Conservation (phyloP, 2,329 filamentous ascomycete genomes). For the Chrysoporthe deuterocubensis region DNA sequence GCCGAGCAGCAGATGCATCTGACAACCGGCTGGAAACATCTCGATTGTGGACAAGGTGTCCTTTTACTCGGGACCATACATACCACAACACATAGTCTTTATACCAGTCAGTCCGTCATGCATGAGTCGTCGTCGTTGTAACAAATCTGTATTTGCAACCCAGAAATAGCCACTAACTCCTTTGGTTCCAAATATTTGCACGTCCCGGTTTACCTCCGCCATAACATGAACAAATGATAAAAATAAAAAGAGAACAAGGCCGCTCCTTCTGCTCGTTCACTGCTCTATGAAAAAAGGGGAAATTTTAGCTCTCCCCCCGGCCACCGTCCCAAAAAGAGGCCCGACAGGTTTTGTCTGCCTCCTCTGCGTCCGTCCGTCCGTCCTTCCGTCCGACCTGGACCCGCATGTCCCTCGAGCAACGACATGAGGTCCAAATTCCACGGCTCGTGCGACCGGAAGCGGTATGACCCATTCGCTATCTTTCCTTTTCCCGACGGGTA, state of each 20-base stretch:
- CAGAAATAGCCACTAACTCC: conserved; percentile 30
- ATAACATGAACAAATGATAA: conserved; percentile 9
- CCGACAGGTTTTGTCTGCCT: background rate
- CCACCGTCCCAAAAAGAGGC: background rate
- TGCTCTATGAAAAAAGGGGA: conserved; percentile 3
- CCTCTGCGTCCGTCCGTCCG: background rate
- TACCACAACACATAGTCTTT: background rate
- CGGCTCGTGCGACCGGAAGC: background rate
- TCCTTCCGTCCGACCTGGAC: background rate
- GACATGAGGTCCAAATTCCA: background rate
- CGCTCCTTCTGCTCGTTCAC: conserved; percentile 18
- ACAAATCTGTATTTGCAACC: conserved; percentile 27
- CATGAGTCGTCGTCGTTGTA: background rate
- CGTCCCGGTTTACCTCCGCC: conserved; percentile 25
- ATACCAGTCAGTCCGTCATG: background rate
- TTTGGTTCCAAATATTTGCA: conserved; percentile 27
- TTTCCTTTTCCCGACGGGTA: background rate
- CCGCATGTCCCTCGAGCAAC: too few relatives aligned
- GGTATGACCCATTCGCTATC: background rate
- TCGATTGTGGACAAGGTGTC: too few relatives aligned
- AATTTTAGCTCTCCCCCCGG: background rate
- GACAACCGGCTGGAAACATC: too few relatives aligned
- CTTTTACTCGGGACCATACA: too few relatives aligned
- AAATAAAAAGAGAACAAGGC: background rate
- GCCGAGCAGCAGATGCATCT: too few relatives aligned